Percentiles rank a stretch among this genome's conserved stretches.
phyloP scores from a whole-genome alignment of 192 early-diverging fungal genomes.

The Geranomyces michiganensis region DNA sequence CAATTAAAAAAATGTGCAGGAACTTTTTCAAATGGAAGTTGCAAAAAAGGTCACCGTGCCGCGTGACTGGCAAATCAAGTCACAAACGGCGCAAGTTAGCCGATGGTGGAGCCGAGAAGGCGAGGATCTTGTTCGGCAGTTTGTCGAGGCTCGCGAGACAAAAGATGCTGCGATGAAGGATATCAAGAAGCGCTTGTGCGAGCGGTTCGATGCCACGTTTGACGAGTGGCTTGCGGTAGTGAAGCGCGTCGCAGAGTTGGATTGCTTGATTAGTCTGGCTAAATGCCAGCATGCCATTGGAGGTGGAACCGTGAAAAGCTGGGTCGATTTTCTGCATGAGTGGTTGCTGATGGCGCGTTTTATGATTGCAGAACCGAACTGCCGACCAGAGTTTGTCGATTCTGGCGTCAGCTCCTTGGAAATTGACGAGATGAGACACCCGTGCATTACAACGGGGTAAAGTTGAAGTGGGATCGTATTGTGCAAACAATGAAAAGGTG shows the following conservation, averaged over 20 bases:
- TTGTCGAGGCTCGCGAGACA: slow-evolving; percentile 81
- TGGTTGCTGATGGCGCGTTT: too few relatives aligned
- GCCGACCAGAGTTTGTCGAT: slow-evolving; percentile 84
- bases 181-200: slow-evolving; percentile 75
- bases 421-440: slow-evolving; percentile 89
- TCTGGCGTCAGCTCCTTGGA: slow-evolving; percentile 65
- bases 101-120: slow-evolving; percentile 83
- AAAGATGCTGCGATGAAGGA: slow-evolving; percentile 74
- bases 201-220: slow-evolving; percentile 83
- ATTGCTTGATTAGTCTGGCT: slow-evolving; percentile 80
- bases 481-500: too few relatives aligned
- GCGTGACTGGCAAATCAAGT: slow-evolving; percentile 71
- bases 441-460: slow-evolving; percentile 78
- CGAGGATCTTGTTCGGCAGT: slow-evolving; percentile 65
- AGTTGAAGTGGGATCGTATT: not conserved
- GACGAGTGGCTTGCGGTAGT: slow-evolving; percentile 70
- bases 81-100: slow-evolving; percentile 77
- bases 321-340: slow-evolving; percentile 10
- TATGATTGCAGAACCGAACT: slow-evolving; percentile 64
- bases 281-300: slow-evolving; percentile 56
- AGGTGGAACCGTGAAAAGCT: too few relatives aligned
- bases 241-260: slow-evolving; percentile 78
- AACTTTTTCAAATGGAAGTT: slow-evolving; percentile 92
- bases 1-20: slow-evolving; percentile 38
- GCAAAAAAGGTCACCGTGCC: slow-evolving; percentile 77